Conservation (phyloP, 306 rosid species). For the Malus asiatica region DNA sequence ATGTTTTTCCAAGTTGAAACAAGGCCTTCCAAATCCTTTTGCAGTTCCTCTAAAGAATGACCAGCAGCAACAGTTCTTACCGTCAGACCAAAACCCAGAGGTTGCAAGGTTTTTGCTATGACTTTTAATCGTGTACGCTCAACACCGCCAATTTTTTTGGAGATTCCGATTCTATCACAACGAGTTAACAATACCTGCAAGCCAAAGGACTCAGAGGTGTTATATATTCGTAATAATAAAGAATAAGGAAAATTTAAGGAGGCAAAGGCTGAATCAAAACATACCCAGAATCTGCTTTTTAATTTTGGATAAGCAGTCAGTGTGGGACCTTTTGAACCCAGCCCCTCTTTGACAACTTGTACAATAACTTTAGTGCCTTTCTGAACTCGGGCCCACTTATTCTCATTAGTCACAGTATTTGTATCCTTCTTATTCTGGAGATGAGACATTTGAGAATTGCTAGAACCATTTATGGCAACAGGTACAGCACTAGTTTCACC, state of each 20-base stretch:
- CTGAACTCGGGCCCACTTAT: conserved; percentile 70
- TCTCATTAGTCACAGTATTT: conserved; percentile 27
- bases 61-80: conserved; percentile 95
- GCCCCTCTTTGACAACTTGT: conserved; percentile 94
- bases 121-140: conserved; percentile 91
- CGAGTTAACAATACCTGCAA: conserved; percentile 67
- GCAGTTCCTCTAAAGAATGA: conserved; percentile 82
- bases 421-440: conserved; percentile 38
- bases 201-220: conserved; percentile 22
- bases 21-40: conserved; percentile 78
- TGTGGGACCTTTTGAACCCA: conserved; percentile 87
- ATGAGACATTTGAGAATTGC: conserved; percentile 33
- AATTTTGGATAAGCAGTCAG: conserved; percentile 79
- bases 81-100: conserved; percentile 90
- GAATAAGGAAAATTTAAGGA: not conserved
- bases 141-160: conserved; percentile 64
- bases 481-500: conserved; percentile 36
- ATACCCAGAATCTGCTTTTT: conserved; percentile 97
- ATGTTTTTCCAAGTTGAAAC: conserved; percentile 84
- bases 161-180: conserved; percentile 74
- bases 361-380: conserved; percentile 88
- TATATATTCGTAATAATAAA: conserved; percentile 8
- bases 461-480: conserved; percentile 41
- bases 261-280: conserved; percentile 8
- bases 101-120: conserved; percentile 92